Evolutionary conservation across 2,329 filamentous ascomycete genomes (phyloP).

Genomic region (Dothideomycetes sp.): DNA sequence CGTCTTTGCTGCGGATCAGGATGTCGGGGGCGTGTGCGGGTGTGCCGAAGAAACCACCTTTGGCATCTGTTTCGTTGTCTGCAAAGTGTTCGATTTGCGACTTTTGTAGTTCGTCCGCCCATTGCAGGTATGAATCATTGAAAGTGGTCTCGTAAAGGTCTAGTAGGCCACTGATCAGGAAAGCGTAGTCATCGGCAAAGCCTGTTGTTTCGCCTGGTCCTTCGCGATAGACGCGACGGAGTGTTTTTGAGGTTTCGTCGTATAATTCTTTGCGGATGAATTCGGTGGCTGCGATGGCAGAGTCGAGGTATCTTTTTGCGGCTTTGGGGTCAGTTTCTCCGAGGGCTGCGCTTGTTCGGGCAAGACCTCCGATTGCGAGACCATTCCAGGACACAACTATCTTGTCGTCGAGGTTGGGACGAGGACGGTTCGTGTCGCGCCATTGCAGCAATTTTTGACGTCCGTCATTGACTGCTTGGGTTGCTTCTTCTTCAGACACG

Average conservation of each 20-base stretch:
- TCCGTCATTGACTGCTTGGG: slow-evolving; percentile 56
- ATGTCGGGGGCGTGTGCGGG: slow-evolving; percentile 53
- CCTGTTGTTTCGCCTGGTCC: slow-evolving; percentile 56
- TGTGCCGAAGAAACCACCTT: slow-evolving; percentile 64
- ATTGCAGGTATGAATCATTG: slow-evolving; percentile 64
- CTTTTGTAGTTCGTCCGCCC: slow-evolving; percentile 73
- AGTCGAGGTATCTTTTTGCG: slow-evolving; percentile 44
- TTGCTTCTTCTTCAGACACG: slow-evolving; percentile 59
- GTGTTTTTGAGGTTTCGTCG: slow-evolving; percentile 49
- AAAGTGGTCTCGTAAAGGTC: slow-evolving; percentile 78
- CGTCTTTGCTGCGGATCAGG: slow-evolving; percentile 83
- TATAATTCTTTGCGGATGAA: slow-evolving; percentile 71
- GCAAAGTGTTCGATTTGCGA: slow-evolving; percentile 70
- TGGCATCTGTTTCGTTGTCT: slow-evolving; percentile 42
- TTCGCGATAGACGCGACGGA: slow-evolving; percentile 68
- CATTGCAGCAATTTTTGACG: slow-evolving; percentile 60
- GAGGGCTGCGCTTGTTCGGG: slow-evolving; percentile 63
- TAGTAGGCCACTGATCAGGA: slow-evolving; percentile 71
- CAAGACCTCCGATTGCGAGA: slow-evolving; percentile 73
- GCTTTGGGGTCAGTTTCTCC: slow-evolving; percentile 45
- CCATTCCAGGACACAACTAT: slow-evolving; percentile 83
- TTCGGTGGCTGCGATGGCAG: slow-evolving; percentile 57
- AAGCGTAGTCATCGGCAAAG: slow-evolving; percentile 93
- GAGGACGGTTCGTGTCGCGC: slow-evolving; percentile 62
- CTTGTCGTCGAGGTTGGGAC: slow-evolving; percentile 78